Evolutionary conservation across 1,284 basidiomycete genomes (phyloP).

Genomic region (Sporisorium graminicola): DNA sequence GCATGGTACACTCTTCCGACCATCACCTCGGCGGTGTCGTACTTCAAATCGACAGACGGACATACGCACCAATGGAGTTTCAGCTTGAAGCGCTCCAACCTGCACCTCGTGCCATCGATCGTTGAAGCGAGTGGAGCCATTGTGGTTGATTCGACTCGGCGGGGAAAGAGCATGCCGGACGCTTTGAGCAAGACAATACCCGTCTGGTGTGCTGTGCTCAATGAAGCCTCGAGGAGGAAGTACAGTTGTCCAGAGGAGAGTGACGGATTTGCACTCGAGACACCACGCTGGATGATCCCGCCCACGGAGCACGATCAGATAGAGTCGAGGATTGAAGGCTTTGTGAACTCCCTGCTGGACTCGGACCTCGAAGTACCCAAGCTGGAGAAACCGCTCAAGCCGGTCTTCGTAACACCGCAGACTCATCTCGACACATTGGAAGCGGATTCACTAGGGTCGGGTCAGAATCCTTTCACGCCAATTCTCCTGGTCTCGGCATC

Average conservation of each 20-base stretch:
- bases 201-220: slow-evolving; percentile 94
- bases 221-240: slow-evolving; percentile 74
- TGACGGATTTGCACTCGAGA: slow-evolving; percentile 56
- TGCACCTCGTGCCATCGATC: slow-evolving; percentile 80
- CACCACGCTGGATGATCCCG: slow-evolving; percentile 60
- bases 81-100: slow-evolving; percentile 77
- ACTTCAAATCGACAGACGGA: slow-evolving; percentile 98
- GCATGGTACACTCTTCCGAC: slow-evolving; percentile 89
- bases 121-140: slow-evolving; percentile 80
- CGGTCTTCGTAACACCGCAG: slow-evolving; percentile 75
- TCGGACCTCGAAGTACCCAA: slow-evolving; percentile 65
- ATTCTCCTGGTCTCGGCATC: slow-evolving; percentile 84
- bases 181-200: slow-evolving; percentile 94
- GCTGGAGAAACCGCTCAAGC: slow-evolving; percentile 75
- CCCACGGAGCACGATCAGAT: slow-evolving; percentile 75
- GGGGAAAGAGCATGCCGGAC: slow-evolving; percentile 94
- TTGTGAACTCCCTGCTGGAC: slow-evolving; percentile 76
- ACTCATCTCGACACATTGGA: slow-evolving; percentile 7
- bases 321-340: slow-evolving; percentile 75
- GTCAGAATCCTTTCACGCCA: slow-evolving; percentile 73
- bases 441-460: neutral
- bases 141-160: slow-evolving; percentile 90
- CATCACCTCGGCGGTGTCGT: slow-evolving; percentile 74
- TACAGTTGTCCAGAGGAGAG: slow-evolving; percentile 63
- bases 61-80: slow-evolving; percentile 76